Evolutionary conservation across 352 stramenopile species (phyloP).

Genomic region (Thraustochytrium sp.): DNA sequence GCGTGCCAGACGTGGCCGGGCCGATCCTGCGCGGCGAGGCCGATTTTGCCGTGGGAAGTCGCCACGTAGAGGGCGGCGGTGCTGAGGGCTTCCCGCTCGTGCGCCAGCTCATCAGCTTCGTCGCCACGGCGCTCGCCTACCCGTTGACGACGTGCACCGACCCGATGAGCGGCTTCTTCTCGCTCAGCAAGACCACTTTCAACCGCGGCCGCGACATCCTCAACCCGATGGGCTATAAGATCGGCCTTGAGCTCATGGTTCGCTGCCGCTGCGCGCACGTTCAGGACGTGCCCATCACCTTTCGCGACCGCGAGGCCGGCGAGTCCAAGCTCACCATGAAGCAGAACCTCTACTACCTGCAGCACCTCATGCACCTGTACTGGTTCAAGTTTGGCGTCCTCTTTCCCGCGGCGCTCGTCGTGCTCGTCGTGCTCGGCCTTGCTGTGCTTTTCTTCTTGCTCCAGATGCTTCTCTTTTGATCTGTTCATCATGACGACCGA

Average conservation of each 20-base stretch:
- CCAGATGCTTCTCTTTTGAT: too few relatives aligned
- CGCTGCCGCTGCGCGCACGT: slow-evolving; percentile 48
- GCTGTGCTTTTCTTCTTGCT: background rate
- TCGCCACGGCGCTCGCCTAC: slow-evolving; percentile 51
- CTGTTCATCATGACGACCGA: too few relatives aligned
- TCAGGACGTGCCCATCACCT: slow-evolving; percentile 53
- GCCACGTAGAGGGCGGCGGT: slow-evolving; percentile 49
- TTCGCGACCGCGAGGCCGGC: slow-evolving; percentile 52
- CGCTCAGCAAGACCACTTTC: slow-evolving; percentile 46
- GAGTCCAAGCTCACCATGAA: slow-evolving; percentile 55
- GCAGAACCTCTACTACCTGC: slow-evolving; percentile 53
- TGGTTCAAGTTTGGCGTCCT: slow-evolving; percentile 47
- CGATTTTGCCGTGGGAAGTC: slow-evolving; percentile 52
- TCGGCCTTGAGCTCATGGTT: slow-evolving; percentile 54
- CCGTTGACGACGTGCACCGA: slow-evolving; percentile 51
- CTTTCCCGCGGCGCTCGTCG: background rate
- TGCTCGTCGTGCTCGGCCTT: background rate
- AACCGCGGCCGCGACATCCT: slow-evolving; percentile 27
- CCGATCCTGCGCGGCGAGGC: slow-evolving; percentile 50
- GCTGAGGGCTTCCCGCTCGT: slow-evolving; percentile 51
- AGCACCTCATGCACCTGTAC: slow-evolving; percentile 52
- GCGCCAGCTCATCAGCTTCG: slow-evolving; percentile 49
- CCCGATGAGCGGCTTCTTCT: slow-evolving; percentile 56
- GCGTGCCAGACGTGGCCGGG: slow-evolving; percentile 48
- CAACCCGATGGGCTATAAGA: slow-evolving; percentile 54